Base-by-base conservation (phyloP, 2,329 filamentous ascomycete species). In the Talaromyces atroroseus region DNA sequence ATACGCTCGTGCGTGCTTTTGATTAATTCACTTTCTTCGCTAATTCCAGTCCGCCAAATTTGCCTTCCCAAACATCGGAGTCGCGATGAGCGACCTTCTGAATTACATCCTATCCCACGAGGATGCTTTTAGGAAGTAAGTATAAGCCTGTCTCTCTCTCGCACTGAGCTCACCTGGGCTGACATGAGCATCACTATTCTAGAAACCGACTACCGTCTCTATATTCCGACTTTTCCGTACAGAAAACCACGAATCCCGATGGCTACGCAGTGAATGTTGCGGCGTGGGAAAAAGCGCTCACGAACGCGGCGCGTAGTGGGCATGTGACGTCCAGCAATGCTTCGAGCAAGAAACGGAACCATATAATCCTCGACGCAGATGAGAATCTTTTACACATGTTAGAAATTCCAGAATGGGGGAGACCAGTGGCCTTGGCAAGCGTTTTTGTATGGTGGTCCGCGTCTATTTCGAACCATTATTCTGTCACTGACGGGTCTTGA, bases 171-270 rank as follows among this genome's bases (percentile, higher is more conserved):
- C 26, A 7, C 6, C 21, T 16, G 21, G 4, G 34, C 52, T 42
- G 34, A 47, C 1, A 46, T 21, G 32, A n/a, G n/a, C 18, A 24
- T 7, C 8, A 29, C 21, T 48, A 4, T 16, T 5, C 8, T 24
- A 59, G 87, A 75, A 82, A 86, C 61, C 88, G 91, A 50, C 80
- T 96, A 12, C 86, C 89, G 12, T 92, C 90, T 5, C 84, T 96
- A 47, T 96, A 95, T 75, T 92, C 90, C 49, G 91, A 96, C 70
- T 95, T 96, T 68, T 79, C 84, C 38, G 74, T 83, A 5, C 90
- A 92, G 63, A 81, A 81, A 64, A 83, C 81, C 40, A 83, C 88
- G 21, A 95, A 96, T 67, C 89, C 90, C 1, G 90, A 95, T 70
- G 90, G 90, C 65, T 96, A 90, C 75, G 76, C 79, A 20, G 89